phyloP scores from a whole-genome alignment of 2,329 filamentous ascomycete genomes.

The Aspergillus ochraceoroseus region DNA sequence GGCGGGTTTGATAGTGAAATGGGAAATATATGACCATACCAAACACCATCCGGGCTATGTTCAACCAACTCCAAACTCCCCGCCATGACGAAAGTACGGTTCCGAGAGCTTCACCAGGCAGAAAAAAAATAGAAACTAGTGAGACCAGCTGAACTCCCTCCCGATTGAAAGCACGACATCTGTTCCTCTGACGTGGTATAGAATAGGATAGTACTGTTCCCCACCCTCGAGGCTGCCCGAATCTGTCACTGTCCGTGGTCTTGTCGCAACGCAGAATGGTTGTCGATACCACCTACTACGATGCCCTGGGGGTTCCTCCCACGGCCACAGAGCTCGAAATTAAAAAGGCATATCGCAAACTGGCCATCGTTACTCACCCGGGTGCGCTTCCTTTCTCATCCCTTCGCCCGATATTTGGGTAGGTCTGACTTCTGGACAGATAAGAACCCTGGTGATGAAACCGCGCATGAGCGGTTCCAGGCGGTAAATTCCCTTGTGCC shows the following conservation, averaged over 20 bases:
- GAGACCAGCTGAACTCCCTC: no score
- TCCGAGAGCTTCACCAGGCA: conserved; percentile 22
- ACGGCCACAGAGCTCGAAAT: conserved; percentile 87
- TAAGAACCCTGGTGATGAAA: conserved; percentile 96
- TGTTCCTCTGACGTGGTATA: no score
- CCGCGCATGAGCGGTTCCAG: conserved; percentile 91
- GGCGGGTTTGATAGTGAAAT: background rate
- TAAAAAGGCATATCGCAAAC: conserved; percentile 93
- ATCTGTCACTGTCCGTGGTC: no score
- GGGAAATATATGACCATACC: conserved; percentile 8
- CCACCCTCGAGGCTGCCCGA: background rate
- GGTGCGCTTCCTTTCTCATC: conserved; percentile 47
- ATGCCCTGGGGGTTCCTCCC: conserved; percentile 75
- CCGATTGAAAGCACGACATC: no score
- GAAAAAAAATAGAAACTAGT: conserved; percentile 23
- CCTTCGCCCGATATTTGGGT: conserved; percentile 17
- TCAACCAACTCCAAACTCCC: conserved; percentile 9
- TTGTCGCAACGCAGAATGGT: conserved; percentile 58
- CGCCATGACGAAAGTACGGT: conserved; percentile 26
- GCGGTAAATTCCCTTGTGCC: no score
- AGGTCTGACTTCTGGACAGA: conserved; percentile 50
- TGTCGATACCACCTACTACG: conserved; percentile 83
- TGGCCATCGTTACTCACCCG: conserved; percentile 89
- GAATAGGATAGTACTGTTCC: no score
- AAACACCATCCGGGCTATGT: conserved; percentile 1